Evolutionary conservation across 148 eudicot genomes (phyloP).

Genomic region (Amaranthus palmeri): DNA sequence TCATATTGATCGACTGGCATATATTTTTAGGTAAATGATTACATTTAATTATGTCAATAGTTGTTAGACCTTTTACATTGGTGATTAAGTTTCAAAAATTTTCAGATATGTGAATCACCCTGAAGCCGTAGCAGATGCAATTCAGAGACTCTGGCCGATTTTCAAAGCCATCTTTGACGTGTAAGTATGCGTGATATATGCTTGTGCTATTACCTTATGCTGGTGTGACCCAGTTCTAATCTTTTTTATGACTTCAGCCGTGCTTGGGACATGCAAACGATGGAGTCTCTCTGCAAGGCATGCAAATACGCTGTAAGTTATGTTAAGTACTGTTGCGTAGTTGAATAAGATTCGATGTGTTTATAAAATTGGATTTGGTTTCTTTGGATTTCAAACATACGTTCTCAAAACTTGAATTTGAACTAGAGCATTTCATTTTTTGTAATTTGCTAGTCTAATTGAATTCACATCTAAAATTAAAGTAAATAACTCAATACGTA

Average conservation of each 20-base stretch:
- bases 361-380: not conserved
- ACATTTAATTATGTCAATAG: conserved; percentile 6
- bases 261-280: conserved; percentile 98
- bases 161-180: conserved; percentile 89
- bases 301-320: conserved; percentile 99
- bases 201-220: conserved; percentile 3
- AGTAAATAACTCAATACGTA: not conserved
- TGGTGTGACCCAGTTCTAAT: not conserved
- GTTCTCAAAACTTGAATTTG: not conserved
- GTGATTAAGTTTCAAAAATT: conserved; percentile 11
- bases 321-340: conserved; percentile 11
- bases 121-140: conserved; percentile 98
- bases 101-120: conserved; percentile 87
- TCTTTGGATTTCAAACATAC: not conserved
- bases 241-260: conserved; percentile 51
- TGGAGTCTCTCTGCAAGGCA: conserved; percentile 98
- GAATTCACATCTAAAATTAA: not conserved
- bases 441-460: not conserved
- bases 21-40: conserved; percentile 76
- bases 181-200: conserved; percentile 38
- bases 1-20: conserved; percentile 95
- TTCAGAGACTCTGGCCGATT: conserved; percentile 91
- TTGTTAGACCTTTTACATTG: not conserved
- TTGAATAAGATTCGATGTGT: not conserved
- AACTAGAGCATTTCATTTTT: not conserved